phyloP scores from a whole-genome alignment of 2,329 filamentous ascomycete genomes.

The Cercospora zeae-maydis region DNA sequence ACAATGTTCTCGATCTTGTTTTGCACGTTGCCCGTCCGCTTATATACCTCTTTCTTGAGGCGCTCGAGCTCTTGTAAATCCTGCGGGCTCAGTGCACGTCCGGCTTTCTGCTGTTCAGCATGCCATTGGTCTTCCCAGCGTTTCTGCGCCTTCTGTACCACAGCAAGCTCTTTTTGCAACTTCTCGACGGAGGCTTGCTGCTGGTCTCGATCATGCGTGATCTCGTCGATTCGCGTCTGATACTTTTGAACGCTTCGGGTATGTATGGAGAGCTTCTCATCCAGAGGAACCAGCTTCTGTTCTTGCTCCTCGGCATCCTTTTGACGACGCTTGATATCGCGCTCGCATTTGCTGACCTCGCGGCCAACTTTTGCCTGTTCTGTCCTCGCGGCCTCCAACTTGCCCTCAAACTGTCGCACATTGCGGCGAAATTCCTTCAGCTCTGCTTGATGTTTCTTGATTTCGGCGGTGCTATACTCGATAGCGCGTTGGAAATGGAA shows the following conservation, averaged over 20 bases:
- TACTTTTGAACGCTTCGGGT: conserved; percentile 66
- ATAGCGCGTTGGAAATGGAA: conserved; percentile 93
- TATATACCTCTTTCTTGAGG: conserved; percentile 78
- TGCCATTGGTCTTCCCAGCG: conserved; percentile 86
- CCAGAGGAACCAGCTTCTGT: conserved; percentile 79
- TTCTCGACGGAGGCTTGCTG: conserved; percentile 67
- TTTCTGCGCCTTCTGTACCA: conserved; percentile 83
- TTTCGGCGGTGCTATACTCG: conserved; percentile 84
- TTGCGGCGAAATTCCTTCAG: conserved; percentile 87
- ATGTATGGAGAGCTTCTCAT: conserved; percentile 85
- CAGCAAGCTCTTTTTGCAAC: conserved; percentile 73
- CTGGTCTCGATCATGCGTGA: conserved; percentile 71
- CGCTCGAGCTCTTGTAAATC: conserved; percentile 88
- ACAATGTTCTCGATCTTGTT: conserved; percentile 80
- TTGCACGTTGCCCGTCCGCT: conserved; percentile 75
- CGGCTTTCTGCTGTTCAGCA: conserved; percentile 79
- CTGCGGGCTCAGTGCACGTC: conserved; percentile 76
- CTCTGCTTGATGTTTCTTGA: conserved; percentile 90
- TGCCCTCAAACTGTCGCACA: conserved; percentile 76
- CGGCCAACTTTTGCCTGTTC: conserved; percentile 75
- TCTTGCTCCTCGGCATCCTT: conserved; percentile 82
- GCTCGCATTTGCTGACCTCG: conserved; percentile 77
- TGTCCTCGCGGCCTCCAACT: conserved; percentile 74
- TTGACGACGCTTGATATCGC: conserved; percentile 78
- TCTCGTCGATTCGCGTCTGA: conserved; percentile 63